These are phyloP conservation scores for Nigrospora oryzae DNA, from an alignment of 2,329 filamentous ascomycete species.

Conservation along the genomic window DNA sequence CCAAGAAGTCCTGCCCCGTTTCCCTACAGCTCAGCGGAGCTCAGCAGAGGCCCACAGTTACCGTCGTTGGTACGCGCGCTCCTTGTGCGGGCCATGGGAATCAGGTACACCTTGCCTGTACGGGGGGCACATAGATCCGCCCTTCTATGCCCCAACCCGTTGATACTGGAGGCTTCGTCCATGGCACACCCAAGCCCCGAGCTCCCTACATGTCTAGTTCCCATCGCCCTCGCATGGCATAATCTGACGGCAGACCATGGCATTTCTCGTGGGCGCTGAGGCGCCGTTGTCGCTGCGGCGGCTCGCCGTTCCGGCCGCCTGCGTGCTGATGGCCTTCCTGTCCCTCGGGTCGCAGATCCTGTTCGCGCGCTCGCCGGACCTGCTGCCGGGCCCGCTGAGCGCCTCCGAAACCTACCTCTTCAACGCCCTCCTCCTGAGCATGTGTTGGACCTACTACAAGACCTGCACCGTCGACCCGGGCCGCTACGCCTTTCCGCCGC, in stretches of 20 bases:
- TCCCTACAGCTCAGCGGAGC: too few relatives aligned
- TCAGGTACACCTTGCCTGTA: too few relatives aligned
- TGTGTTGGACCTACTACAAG: slow-evolving; percentile 63
- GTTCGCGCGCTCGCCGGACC: slow-evolving; percentile 49
- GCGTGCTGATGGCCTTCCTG: slow-evolving; percentile 58
- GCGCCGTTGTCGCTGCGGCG: slow-evolving; percentile 29
- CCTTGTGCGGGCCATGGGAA: too few relatives aligned
- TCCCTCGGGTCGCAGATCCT: slow-evolving; percentile 66
- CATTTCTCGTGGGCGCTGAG: slow-evolving; percentile 19
- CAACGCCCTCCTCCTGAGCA: slow-evolving; percentile 54
- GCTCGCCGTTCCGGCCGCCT: slow-evolving; percentile 62
- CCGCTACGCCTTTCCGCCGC: slow-evolving; percentile 34
- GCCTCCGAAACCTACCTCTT: slow-evolving; percentile 50
- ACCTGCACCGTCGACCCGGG: slow-evolving; percentile 51
- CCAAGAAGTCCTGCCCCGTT: too few relatives aligned
- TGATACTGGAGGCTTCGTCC: too few relatives aligned
- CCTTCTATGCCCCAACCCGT: too few relatives aligned
- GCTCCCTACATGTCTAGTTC: too few relatives aligned
- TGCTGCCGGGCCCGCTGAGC: slow-evolving; percentile 53
- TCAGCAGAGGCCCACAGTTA: too few relatives aligned
- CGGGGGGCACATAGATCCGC: too few relatives aligned
- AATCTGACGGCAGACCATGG: slow-evolving; percentile 12
- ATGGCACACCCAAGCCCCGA: too few relatives aligned
- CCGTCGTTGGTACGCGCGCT: too few relatives aligned
- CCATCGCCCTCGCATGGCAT: too few relatives aligned